Conservation (phyloP, 2,329 filamentous ascomycete genomes). For the Teratosphaeria nubilosa region DNA sequence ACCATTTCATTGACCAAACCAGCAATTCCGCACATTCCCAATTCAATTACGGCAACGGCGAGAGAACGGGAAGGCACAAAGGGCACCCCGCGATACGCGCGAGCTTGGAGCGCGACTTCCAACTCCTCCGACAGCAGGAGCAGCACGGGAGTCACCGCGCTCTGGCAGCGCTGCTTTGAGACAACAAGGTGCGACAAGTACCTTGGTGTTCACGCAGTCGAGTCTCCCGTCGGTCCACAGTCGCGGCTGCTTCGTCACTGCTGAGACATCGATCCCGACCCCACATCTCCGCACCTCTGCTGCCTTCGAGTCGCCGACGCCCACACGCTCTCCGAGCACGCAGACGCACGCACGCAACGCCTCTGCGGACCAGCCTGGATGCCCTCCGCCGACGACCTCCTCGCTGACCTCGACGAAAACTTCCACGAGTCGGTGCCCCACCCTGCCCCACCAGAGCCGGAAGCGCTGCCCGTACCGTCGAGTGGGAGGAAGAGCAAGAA, state of each 20-base stretch:
- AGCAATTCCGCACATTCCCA: not conserved
- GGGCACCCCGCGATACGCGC: not conserved
- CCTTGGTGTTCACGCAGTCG: too few relatives aligned
- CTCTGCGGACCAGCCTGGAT: slow-evolving; percentile 4
- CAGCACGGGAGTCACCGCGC: not conserved
- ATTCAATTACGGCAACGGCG: not conserved
- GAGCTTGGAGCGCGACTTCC: not conserved
- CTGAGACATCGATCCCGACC: not conserved
- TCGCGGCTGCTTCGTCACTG: not conserved
- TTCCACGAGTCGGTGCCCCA: slow-evolving; percentile 13
- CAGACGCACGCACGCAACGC: not conserved
- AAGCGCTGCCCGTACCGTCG: slow-evolving; percentile 5
- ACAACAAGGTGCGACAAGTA: too few relatives aligned
- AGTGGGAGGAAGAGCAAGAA: slow-evolving; percentile 15
- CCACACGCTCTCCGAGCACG: not conserved
- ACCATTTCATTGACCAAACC: not conserved
- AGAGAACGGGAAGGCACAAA: not conserved
- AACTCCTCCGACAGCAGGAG: not conserved
- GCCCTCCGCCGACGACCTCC: slow-evolving; percentile 13
- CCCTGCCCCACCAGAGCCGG: slow-evolving; percentile 8
- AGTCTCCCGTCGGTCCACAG: not conserved
- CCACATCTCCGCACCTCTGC: not conserved
- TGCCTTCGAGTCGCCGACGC: not conserved
- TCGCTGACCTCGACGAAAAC: slow-evolving; percentile 17
- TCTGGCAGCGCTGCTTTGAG: not conserved